A percentile compares a stretch with the other conserved stretches of the same genome.
phyloP scores from a whole-genome alignment of 805 yeast species.

The Cyberlindnera xylosilytica region DNA sequence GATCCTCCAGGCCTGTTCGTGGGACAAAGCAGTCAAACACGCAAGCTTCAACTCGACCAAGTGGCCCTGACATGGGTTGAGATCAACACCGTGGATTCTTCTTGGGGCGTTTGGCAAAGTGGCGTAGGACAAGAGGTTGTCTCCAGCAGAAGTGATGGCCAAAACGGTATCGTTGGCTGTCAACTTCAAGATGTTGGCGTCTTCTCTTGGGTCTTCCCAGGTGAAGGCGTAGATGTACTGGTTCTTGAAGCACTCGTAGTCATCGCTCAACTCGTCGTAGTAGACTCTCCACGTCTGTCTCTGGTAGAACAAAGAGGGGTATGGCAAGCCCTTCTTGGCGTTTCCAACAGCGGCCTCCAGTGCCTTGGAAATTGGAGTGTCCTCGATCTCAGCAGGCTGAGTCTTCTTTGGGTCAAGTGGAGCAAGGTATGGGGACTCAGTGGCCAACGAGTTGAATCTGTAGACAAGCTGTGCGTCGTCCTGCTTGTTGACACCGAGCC shows the following conservation, averaged over 20 bases:
- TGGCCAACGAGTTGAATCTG: conserved; percentile 66
- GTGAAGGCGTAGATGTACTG: conserved; percentile 86
- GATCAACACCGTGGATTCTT: conserved; percentile 79
- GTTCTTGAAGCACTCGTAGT: conserved; percentile 67
- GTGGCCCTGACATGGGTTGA: conserved; percentile 82
- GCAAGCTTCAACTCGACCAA: conserved; percentile 77
- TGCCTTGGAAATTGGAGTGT: conserved; percentile 56
- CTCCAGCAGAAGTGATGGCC: conserved; percentile 87
- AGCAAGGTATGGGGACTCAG: conserved; percentile 78
- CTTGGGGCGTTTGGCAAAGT: conserved; percentile 66
- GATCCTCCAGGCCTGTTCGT: conserved; percentile 65
- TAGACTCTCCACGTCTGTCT: conserved; percentile 74
- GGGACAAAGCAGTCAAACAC: conserved; percentile 52
- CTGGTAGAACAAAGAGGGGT: conserved; percentile 79
- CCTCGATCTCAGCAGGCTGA: conserved; percentile 15
- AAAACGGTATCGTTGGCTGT: conserved; percentile 65
- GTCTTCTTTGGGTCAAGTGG: conserved; percentile 38
- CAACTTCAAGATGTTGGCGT: conserved; percentile 60
- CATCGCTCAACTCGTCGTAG: conserved; percentile 67
- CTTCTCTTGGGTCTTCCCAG: conserved; percentile 90
- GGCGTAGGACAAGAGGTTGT: conserved; percentile 74
- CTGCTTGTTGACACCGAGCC: conserved; percentile 72
- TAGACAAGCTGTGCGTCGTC: conserved; percentile 46
- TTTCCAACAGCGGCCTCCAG: conserved; percentile 72
- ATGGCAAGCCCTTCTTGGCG: conserved; percentile 63